Evolutionary conservation across 495 filamentous ascomycete species (phyloP), one percentile per base, ranked within the genome.

Genomic region (Antarctomyces pellizariae): DNA sequence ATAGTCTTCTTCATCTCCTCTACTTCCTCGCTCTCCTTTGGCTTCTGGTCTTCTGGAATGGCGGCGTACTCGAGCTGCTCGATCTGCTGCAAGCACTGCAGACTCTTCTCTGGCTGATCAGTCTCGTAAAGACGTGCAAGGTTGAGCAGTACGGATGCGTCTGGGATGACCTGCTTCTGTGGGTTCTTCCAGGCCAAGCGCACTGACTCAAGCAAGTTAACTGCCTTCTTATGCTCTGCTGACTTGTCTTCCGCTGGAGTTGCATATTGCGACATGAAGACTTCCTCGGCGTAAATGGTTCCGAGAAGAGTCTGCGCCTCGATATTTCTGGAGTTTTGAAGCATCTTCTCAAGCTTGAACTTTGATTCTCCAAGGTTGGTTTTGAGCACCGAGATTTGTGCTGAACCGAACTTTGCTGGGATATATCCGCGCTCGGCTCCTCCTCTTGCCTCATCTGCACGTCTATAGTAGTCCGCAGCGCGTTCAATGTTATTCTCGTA

Each of bases 261-360:
- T 5, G 63, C 61, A 21, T 59, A 55, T 38, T 80, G 75, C 18
- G 64, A 73, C 3, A 67, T 53, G 35, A 93, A 92, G 1, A 93
- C 74, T 36, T 97, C 86, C 43, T 97, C 82, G 4, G 89, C 86
- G 39, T 84, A 75, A 8, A 97, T 49, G 13, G 79, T 79, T 8
- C 79, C 86, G 0, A 95, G 62, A 13, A 97, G 56, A 13, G 73
- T 73, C 73, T 84, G 83, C 4, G 78, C 78, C 43, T 95, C 86
- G n/a, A 77, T 53, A 37, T 65, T 89, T 42, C 79, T 89, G 1
- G 70, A 61, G 24, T 73, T 65, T 42, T 82, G 75, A 15, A 92
- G 67, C 31, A 93, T 78, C 52, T 90, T 90, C 44, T 97, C 86
- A 13, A 97, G 55, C 10, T 75, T 66, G 38, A 91, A 82, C 47